Percentiles rank a stretch among this genome's conserved stretches.
phyloP scores from a whole-genome alignment of 805 yeast species.

The Sungouiella thailandica region DNA sequence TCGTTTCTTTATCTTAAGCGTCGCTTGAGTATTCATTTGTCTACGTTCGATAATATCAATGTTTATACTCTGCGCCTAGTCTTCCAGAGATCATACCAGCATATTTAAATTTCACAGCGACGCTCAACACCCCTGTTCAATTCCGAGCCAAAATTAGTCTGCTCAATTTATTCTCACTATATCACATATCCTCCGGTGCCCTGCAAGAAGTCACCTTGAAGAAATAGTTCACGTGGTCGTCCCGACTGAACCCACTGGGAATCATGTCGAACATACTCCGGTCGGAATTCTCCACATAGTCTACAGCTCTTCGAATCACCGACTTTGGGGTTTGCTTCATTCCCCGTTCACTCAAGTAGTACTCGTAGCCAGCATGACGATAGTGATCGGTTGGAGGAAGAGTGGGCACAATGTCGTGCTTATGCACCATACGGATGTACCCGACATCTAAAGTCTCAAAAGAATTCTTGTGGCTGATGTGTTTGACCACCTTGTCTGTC shows the following conservation, averaged over 20 bases:
- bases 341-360: slow-evolving; percentile 21
- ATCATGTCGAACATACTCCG: slow-evolving; percentile 6
- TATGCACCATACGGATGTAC: slow-evolving; percentile 52
- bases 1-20: too few species aligned
- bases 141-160: too few species aligned
- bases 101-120: too few species aligned
- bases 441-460: slow-evolving; percentile 10
- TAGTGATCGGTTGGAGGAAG: slow-evolving; percentile 49
- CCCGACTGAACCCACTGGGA: slow-evolving; percentile 11
- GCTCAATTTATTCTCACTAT: too few species aligned
- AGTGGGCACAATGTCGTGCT: slow-evolving; percentile 53
- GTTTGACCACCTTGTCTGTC: slow-evolving; percentile 23
- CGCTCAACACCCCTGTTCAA: too few species aligned
- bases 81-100: too few species aligned
- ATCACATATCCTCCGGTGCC: background rate
- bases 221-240: slow-evolving; percentile 14
- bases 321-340: slow-evolving; percentile 10
- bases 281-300: slow-evolving; percentile 10
- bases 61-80: too few species aligned
- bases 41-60: too few species aligned
- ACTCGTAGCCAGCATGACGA: slow-evolving; percentile 48
- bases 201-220: slow-evolving; percentile 8
- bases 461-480: slow-evolving; percentile 18
- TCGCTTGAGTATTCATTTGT: too few species aligned
- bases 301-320: slow-evolving; percentile 10